These are phyloP conservation scores for Pilatotrama ljubarskyi DNA, from an alignment of 768 basidiomycete species.

Conservation along the genomic window DNA sequence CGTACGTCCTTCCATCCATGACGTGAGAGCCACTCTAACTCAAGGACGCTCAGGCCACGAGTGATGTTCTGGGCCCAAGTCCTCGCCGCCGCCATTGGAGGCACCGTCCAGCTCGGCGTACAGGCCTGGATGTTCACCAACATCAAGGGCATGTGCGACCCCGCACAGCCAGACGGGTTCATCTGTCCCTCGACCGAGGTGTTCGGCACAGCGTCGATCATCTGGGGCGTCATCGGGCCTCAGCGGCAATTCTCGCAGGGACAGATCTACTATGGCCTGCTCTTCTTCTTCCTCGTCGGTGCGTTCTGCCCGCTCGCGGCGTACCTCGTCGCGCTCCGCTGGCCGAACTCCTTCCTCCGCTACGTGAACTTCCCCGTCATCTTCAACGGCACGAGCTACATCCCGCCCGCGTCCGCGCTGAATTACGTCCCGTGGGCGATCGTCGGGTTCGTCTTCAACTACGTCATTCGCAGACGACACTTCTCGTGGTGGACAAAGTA, in stretches of 20 bases:
- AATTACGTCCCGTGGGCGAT: slow-evolving; percentile 85
- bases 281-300: slow-evolving; percentile 80
- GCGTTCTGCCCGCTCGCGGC: slow-evolving; percentile 56
- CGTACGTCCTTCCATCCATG: slow-evolving; percentile 27
- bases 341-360: slow-evolving; percentile 68
- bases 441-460: slow-evolving; percentile 80
- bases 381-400: slow-evolving; percentile 65
- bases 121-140: slow-evolving; percentile 78
- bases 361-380: slow-evolving; percentile 51
- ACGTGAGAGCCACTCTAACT: neutral
- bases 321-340: slow-evolving; percentile 56
- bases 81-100: slow-evolving; percentile 64
- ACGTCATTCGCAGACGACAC: slow-evolving; percentile 60
- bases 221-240: slow-evolving; percentile 79
- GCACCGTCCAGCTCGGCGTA: slow-evolving; percentile 73
- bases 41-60: slow-evolving; percentile 40
- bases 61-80: slow-evolving; percentile 75
- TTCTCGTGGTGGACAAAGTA: slow-evolving; percentile 82
- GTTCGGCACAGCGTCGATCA: slow-evolving; percentile 79
- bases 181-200: slow-evolving; percentile 70
- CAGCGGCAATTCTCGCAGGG: slow-evolving; percentile 66
- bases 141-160: slow-evolving; percentile 59
- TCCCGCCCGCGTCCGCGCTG: slow-evolving; percentile 84
- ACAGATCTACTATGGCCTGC: slow-evolving; percentile 46
- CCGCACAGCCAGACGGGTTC: slow-evolving; percentile 58